A percentile compares a stretch with the other conserved stretches of the same genome.
Conservation (phyloP, 306 rosid genomes). For the Glycine soja region DNA sequence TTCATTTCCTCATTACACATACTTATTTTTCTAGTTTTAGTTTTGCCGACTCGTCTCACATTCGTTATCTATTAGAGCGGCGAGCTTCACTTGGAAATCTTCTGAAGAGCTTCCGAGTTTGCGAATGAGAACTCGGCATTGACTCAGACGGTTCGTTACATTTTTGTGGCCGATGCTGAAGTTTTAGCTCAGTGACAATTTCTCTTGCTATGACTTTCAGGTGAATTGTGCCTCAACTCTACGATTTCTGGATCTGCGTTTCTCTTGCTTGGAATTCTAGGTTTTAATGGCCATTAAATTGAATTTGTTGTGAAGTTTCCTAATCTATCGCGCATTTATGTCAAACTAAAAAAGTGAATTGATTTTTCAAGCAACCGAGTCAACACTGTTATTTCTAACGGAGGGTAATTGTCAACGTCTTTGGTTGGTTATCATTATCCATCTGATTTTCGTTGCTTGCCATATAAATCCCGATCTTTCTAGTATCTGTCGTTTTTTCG, state of each 20-base stretch:
- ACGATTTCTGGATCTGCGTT: constrained; percentile 47
- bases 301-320: constrained; percentile 6
- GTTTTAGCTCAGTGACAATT: background rate
- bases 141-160: constrained; percentile 23
- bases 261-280: constrained; percentile 22
- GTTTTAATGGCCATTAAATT: constrained; percentile 34
- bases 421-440: background rate
- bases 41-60: background rate
- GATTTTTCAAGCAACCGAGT: constrained; percentile 4
- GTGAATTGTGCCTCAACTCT: constrained; percentile 44
- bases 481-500: constrained; percentile 23
- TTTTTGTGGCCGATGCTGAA: background rate
- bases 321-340: constrained; percentile 19
- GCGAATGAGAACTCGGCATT: constrained; percentile 29
- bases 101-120: constrained; percentile 39
- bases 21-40: background rate
- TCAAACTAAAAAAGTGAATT: constrained; percentile 18
- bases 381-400: background rate
- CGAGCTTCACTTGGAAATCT: constrained; percentile 18
- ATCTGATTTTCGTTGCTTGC: background rate
- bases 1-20: background rate
- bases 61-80: background rate
- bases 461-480: background rate
- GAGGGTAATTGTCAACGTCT: background rate
- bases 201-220: constrained; percentile 29